Evolutionary conservation across 2,329 filamentous ascomycete species (phyloP).

Genomic region (Talaromyces sp.): DNA sequence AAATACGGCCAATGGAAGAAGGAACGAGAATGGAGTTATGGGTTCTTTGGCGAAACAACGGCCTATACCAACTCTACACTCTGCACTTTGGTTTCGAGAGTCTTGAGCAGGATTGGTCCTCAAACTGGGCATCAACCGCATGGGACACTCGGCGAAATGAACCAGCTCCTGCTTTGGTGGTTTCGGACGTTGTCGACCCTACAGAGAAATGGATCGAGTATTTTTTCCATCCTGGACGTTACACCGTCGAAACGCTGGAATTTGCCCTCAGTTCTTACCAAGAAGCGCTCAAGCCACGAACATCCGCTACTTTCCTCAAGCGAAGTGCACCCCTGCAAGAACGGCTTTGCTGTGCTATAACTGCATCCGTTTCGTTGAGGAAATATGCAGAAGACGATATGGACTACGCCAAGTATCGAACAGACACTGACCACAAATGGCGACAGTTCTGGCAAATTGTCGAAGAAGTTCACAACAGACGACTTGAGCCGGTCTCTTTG

Average conservation of each 20-base stretch:
- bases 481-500: slow-evolving; percentile 76
- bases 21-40: slow-evolving; percentile 62
- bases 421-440: slow-evolving; percentile 79
- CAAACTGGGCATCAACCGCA: slow-evolving; percentile 67
- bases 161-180: slow-evolving; percentile 56
- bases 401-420: slow-evolving; percentile 72
- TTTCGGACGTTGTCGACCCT: slow-evolving; percentile 64
- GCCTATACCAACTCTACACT: slow-evolving; percentile 69
- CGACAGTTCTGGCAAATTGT: slow-evolving; percentile 82
- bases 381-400: slow-evolving; percentile 61
- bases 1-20: slow-evolving; percentile 53
- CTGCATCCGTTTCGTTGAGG: slow-evolving; percentile 64
- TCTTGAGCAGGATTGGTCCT: slow-evolving; percentile 59
- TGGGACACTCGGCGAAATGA: slow-evolving; percentile 56
- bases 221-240: slow-evolving; percentile 78
- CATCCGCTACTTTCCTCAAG: slow-evolving; percentile 41
- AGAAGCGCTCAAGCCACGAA: slow-evolving; percentile 52
- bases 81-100: slow-evolving; percentile 69
- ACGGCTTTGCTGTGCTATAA: slow-evolving; percentile 69
- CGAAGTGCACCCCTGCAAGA: slow-evolving; percentile 64
- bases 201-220: slow-evolving; percentile 83
- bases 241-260: slow-evolving; percentile 74
- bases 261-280: slow-evolving; percentile 80
- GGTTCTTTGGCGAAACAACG: slow-evolving; percentile 82
- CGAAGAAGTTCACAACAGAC: slow-evolving; percentile 78